Conservation (phyloP, 169 alveolate species). For the Babesia caballi region DNA sequence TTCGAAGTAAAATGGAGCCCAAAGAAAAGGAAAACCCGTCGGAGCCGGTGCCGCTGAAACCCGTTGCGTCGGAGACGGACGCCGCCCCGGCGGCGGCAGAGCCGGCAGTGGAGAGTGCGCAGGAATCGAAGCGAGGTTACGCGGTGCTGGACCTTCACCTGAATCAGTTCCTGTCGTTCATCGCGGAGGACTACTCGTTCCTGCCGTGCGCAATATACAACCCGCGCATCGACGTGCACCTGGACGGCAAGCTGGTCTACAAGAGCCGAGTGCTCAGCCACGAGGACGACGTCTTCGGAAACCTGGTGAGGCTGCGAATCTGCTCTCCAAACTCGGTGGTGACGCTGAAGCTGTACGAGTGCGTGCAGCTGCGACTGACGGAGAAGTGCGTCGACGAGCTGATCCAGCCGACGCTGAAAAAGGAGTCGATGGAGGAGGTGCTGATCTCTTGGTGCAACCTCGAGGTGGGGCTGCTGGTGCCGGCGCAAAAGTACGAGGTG, state of each 20-base stretch:
- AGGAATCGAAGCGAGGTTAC: no score
- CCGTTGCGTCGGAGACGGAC: not conserved
- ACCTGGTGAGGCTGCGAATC: constrained; percentile 29
- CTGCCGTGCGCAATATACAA: constrained; percentile 51
- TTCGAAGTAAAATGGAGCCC: no score
- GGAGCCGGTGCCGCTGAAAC: no score
- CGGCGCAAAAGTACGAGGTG: constrained; percentile 16
- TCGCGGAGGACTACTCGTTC: constrained; percentile 46
- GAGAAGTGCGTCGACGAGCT: constrained; percentile 17
- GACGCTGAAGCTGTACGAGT: constrained; percentile 54
- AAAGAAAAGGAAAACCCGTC: no score
- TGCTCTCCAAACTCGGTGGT: constrained; percentile 37
- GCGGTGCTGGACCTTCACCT: constrained; percentile 36
- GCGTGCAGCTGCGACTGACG: constrained; percentile 26
- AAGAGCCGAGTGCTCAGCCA: constrained; percentile 32
- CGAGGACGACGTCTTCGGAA: constrained; percentile 42
- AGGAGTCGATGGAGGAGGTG: constrained; percentile 28
- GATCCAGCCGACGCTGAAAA: constrained; percentile 16
- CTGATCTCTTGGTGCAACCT: constrained; percentile 57
- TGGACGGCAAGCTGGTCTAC: constrained; percentile 34
- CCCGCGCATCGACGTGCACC: constrained; percentile 46
- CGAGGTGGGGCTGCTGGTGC: constrained; percentile 41
- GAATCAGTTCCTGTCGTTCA: constrained; percentile 54
- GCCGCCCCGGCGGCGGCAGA: not conserved
- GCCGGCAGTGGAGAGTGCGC: constrained; percentile 11